These are phyloP conservation scores for Colletotrichum horii DNA, from an alignment of 2,329 filamentous ascomycete species.

Conservation along the genomic window DNA sequence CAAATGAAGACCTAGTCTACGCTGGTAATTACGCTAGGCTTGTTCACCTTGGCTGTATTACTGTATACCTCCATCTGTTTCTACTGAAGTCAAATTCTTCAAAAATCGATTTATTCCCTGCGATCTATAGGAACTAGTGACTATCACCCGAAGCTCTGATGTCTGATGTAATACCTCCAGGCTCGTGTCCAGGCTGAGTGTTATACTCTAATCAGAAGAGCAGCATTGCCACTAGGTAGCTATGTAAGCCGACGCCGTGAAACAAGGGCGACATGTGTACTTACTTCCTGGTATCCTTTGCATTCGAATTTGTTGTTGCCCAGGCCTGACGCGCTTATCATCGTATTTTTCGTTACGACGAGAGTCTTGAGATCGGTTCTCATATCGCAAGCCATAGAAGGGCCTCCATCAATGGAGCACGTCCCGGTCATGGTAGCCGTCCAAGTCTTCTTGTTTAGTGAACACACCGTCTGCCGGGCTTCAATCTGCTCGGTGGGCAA, in stretches of 20 bases:
- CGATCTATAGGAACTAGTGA: neutral
- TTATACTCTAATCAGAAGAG: neutral
- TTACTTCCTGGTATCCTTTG: neutral
- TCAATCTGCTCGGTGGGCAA: neutral
- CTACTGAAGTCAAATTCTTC: too few species aligned
- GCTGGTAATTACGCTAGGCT: too few species aligned
- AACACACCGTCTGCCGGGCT: neutral
- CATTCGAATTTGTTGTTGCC: neutral
- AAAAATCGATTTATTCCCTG: too few species aligned
- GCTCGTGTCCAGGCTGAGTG: neutral
- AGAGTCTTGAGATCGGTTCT: neutral
- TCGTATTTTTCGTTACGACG: neutral
- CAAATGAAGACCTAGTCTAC: too few species aligned
- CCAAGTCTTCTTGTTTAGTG: neutral
- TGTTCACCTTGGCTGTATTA: too few species aligned
- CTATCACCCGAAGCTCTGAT: neutral
- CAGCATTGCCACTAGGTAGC: neutral
- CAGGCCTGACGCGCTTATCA: neutral
- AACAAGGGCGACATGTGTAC: neutral
- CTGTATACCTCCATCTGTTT: too few species aligned
- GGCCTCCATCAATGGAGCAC: neutral
- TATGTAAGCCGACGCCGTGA: neutral
- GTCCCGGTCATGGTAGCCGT: neutral
- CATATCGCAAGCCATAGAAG: neutral
- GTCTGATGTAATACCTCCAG: neutral